Percentiles rank a stretch among this genome's conserved stretches.
phyloP scores from a whole-genome alignment of 148 eudicot species.

The Cornus controversa region DNA sequence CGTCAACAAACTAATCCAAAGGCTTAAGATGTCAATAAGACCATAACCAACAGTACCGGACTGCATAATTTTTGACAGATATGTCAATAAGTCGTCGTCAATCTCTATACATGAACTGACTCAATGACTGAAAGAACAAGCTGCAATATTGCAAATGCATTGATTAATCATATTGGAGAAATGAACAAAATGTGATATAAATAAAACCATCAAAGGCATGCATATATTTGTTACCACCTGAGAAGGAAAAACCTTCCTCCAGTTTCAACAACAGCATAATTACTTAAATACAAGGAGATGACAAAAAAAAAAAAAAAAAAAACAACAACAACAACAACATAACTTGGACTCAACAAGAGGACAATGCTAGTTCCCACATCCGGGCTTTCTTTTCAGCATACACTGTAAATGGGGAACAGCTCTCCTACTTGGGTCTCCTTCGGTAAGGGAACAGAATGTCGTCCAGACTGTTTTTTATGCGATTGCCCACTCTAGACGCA shows the following conservation, averaged over 20 bases:
- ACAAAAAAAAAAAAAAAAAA: too few species aligned
- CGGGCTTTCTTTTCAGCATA: neutral
- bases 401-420: neutral
- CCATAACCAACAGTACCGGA: too few species aligned
- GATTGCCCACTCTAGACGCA: conserved; percentile 1
- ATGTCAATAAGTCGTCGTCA: too few species aligned
- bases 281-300: neutral
- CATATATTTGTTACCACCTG: neutral
- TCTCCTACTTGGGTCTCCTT: conserved; percentile 6
- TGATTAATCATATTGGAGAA: neutral
- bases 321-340: too few species aligned
- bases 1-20: neutral
- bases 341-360: neutral
- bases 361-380: neutral
- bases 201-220: neutral
- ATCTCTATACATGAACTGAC: too few species aligned
- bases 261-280: neutral
- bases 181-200: neutral
- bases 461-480: conserved; percentile 8
- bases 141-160: neutral
- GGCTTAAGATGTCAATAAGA: neutral
- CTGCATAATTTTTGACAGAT: neutral
- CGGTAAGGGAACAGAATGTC: conserved; percentile 1
- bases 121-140: neutral
- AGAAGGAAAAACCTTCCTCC: neutral